Evolutionary conservation across 31 red algal genomes (phyloP).

Genomic region (Endocladia muricata): DNA sequence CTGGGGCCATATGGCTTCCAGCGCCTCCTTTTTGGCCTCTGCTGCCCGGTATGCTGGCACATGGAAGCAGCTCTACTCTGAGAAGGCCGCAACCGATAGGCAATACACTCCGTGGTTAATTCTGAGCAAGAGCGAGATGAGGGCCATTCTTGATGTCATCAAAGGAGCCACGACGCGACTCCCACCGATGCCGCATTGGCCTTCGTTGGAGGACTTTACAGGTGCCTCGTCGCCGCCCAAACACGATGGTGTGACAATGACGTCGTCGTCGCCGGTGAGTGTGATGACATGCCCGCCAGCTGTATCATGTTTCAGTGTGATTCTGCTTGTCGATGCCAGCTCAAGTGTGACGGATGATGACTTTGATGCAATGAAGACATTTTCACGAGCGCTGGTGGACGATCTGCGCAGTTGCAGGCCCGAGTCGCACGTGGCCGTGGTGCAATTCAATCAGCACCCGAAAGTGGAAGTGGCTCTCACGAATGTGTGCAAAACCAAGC

Average conservation of each 20-base stretch:
- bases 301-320: slow-evolving; percentile 34
- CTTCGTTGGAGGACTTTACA: neutral
- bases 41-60: slow-evolving; percentile 76
- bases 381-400: slow-evolving; percentile 53
- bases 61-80: slow-evolving; percentile 80
- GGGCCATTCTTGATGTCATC: slow-evolving; percentile 77
- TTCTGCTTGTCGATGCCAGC: slow-evolving; percentile 79
- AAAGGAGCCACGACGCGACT: slow-evolving; percentile 19
- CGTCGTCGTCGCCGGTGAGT: slow-evolving; percentile 46
- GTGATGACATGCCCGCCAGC: slow-evolving; percentile 23
- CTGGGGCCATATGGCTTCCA: slow-evolving; percentile 67
- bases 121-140: slow-evolving; percentile 58
- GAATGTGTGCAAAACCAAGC: slow-evolving; percentile 41
- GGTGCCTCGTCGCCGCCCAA: slow-evolving; percentile 17
- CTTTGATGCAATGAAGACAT: slow-evolving; percentile 83
- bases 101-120: slow-evolving; percentile 52
- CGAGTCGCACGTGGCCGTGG: slow-evolving; percentile 45
- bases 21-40: slow-evolving; percentile 50
- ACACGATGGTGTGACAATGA: slow-evolving; percentile 15
- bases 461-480: slow-evolving; percentile 63
- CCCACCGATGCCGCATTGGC: slow-evolving; percentile 6
- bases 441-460: slow-evolving; percentile 95
- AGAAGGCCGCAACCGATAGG: slow-evolving; percentile 56
- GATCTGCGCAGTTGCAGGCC: slow-evolving; percentile 60
- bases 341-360: slow-evolving; percentile 89